Percentiles rank a stretch among this genome's conserved stretches.
Conservation (phyloP, 345 rosid genomes). For the Bruguiera gymnorhiza region DNA sequence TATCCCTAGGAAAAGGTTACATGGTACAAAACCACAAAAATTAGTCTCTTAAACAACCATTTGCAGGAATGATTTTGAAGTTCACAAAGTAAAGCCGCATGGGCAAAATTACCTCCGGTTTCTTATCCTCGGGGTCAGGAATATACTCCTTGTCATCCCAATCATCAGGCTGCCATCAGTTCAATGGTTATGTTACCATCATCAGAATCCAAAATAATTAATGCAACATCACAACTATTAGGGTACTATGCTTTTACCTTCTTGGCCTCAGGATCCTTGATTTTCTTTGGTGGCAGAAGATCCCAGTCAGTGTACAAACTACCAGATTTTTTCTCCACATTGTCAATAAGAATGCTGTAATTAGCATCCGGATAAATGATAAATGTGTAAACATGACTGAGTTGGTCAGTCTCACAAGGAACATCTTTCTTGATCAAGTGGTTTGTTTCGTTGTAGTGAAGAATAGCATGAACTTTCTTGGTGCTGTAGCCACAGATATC, state of each 20-base stretch:
- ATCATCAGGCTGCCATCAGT: slow-evolving; percentile 77
- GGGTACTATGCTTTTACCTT: slow-evolving; percentile 40
- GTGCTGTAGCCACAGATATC: slow-evolving; percentile 98
- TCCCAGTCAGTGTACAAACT: slow-evolving; percentile 91
- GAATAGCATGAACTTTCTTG: slow-evolving; percentile 99
- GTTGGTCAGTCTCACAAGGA: slow-evolving; percentile 98
- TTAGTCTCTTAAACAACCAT: background rate
- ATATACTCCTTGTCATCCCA: slow-evolving; percentile 94
- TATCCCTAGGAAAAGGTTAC: slow-evolving; percentile 47
- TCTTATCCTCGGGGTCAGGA: slow-evolving; percentile 90
- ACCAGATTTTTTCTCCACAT: slow-evolving; percentile 88
- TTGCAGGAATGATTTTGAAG: background rate
- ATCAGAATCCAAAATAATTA: background rate
- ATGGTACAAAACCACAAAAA: background rate
- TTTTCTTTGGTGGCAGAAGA: slow-evolving; percentile 83
- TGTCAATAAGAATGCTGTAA: slow-evolving; percentile 86
- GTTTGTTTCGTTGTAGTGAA: slow-evolving; percentile 71
- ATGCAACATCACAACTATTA: background rate
- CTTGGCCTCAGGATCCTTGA: slow-evolving; percentile 92
- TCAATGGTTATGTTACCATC: background rate
- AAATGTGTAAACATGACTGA: slow-evolving; percentile 88
- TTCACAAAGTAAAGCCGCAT: background rate
- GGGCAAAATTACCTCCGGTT: slow-evolving; percentile 64
- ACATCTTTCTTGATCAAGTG: slow-evolving; percentile 96
- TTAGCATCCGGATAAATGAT: slow-evolving; percentile 90